Evolutionary conservation across 75 land plant genomes (phyloP), one percentile per base, ranked within the genome.

Genomic region (Picea glauca): DNA sequence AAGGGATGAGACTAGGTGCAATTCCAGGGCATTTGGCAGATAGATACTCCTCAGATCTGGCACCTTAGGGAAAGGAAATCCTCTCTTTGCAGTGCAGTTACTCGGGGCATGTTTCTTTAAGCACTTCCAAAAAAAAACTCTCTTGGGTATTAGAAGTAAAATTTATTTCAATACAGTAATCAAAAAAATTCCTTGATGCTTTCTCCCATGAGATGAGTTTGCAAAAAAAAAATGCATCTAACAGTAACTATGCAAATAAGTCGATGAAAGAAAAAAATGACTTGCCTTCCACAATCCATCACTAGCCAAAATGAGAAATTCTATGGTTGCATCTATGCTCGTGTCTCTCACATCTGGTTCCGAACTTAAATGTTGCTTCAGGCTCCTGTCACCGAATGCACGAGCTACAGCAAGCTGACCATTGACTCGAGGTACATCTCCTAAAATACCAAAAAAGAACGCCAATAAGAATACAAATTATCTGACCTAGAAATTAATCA

Each of bases 391-490:
- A 59, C 98, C 98, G 76, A 94, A 94, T 4, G 93, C 98, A 40
- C 98, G 82, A 21, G 95, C 95, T 54, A 94, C 89, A 33, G 98
- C 93, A 46, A 94, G 83, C 76, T 87, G 96, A 7, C 98, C 98
- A 85, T 94, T 88, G 13, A 94, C 98, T 13, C 98, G 84, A 60
- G 96, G 91, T 8, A 89, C 93, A 86, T 94, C 98, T 4, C 98
- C 96, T 94, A 84, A 58, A 84, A 60, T 57, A 58, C 15, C 31
- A 30, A 56, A 4, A 80, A 14, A 58, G 20, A 58, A 30, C 32
- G 58, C 30, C 77, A 76, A 7, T 21, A 60, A 66, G 32, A 7
- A 6, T 70, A 6, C 54, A 70, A 0, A 18, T 70, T 43, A 43
- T 18, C 50, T 79, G 3, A 12, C 33, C 57, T 13, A 56, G 31